phyloP scores from a whole-genome alignment of 2,329 filamentous ascomycete genomes.

The Helminthosporium solani region DNA sequence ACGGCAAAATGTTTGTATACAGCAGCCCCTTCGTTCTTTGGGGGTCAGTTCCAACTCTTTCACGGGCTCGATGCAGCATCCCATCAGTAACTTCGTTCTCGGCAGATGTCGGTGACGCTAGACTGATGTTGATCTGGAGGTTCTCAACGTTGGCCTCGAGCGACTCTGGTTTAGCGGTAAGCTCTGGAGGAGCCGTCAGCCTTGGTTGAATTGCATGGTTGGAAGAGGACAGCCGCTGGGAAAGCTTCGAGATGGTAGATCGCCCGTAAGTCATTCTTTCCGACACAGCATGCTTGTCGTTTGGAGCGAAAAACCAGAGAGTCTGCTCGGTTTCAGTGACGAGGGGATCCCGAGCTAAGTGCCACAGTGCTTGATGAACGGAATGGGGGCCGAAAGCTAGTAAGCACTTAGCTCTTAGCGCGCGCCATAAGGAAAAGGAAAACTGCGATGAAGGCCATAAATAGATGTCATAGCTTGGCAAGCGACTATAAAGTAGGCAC shows the following conservation, averaged over 20 bases:
- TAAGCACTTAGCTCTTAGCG: too few relatives aligned
- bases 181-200: background rate
- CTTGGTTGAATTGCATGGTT: background rate
- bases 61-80: background rate
- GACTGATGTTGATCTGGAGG: background rate
- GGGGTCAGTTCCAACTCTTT: background rate
- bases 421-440: too few relatives aligned
- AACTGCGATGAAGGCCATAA: too few relatives aligned
- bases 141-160: background rate
- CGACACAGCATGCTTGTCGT: background rate
- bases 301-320: background rate
- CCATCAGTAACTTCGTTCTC: background rate
- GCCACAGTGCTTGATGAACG: too few relatives aligned
- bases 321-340: background rate
- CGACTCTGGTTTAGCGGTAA: background rate
- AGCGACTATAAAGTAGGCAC: too few relatives aligned
- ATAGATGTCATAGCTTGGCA: too few relatives aligned
- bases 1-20: background rate
- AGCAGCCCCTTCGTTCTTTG: background rate
- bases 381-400: too few relatives aligned
- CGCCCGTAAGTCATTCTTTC: background rate
- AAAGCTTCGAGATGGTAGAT: background rate
- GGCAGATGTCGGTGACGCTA: background rate
- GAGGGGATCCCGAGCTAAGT: background rate
- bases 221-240: background rate